Evolutionary conservation across 1,284 basidiomycete genomes (phyloP).

Genomic region (Cutaneotrichosporon cavernicola): DNA sequence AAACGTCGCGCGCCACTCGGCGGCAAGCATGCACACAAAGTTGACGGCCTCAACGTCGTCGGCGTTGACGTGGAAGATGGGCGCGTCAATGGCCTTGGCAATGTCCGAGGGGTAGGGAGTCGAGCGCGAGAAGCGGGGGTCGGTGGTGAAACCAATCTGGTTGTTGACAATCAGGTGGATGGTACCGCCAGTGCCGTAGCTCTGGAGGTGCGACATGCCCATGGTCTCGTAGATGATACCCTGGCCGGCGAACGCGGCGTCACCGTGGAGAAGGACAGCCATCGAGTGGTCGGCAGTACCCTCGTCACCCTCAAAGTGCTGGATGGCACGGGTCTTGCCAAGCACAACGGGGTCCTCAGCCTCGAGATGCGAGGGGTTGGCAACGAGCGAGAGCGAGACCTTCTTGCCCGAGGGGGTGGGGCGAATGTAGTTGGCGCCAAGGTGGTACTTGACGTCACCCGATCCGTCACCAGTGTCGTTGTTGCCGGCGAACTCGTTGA

Average conservation of each 20-base stretch:
- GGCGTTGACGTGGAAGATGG: conserved; percentile 99
- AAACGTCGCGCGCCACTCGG: conserved; percentile 97
- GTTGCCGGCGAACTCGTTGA: conserved; percentile 83
- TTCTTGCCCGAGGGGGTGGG: conserved; percentile 98
- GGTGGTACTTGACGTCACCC: conserved; percentile 99
- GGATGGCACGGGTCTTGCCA: conserved; percentile 94
- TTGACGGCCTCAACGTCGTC: conserved; percentile 98
- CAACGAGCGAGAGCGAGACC: conserved; percentile 93
- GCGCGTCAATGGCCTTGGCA: conserved; percentile 96
- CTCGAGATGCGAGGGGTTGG: conserved; percentile 86
- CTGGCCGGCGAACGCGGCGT: conserved; percentile 98
- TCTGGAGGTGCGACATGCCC: conserved; percentile 94
- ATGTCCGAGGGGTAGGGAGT: conserved; percentile 99
- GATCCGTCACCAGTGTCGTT: conserved; percentile 75
- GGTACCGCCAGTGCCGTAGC: conserved; percentile 96
- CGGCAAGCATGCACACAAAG: conserved; percentile 95
- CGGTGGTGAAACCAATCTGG: conserved; percentile 99
- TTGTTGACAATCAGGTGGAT: conserved; percentile 99
- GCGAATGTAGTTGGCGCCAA: conserved; percentile 97
- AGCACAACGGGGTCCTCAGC: conserved; percentile 97
- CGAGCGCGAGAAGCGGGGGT: conserved; percentile 94
- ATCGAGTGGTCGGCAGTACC: conserved; percentile 75
- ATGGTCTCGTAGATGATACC: conserved; percentile 99
- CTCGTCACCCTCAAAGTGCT: conserved; percentile 91
- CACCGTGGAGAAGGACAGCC: conserved; percentile 94